Conservation (phyloP, 2,329 filamentous ascomycete species). For the Epichloe festucae region DNA sequence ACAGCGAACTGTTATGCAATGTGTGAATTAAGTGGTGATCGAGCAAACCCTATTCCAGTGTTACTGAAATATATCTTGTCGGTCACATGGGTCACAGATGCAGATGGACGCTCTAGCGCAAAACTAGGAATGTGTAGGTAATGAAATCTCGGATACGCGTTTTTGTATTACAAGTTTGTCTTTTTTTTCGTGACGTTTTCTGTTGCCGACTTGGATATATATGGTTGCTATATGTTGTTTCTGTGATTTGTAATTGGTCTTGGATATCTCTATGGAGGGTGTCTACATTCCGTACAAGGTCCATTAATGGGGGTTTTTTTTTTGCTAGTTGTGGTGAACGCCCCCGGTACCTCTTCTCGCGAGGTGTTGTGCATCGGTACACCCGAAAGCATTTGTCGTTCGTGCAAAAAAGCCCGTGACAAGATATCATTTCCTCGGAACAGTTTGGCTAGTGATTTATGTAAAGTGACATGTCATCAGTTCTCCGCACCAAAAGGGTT, state of each 20-base stretch:
- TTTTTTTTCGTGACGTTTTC: not conserved
- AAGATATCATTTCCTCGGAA: too few species aligned
- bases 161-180: conserved; percentile 4
- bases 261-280: not conserved
- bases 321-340: not conserved
- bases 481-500: too few species aligned
- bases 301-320: not conserved
- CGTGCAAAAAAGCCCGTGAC: too few species aligned
- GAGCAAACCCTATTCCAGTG: not conserved
- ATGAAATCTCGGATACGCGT: not conserved
- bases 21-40: not conserved
- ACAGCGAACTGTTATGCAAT: not conserved
- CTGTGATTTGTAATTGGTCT: not conserved
- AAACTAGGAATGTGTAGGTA: not conserved
- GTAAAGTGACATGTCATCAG: too few species aligned
- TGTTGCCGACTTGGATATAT: not conserved
- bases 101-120: not conserved
- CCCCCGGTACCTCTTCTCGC: not conserved
- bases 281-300: not conserved
- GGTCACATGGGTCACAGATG: not conserved
- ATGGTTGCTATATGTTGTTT: not conserved
- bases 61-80: not conserved
- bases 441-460: too few species aligned
- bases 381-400: too few species aligned
- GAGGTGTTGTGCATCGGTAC: not conserved